Evolutionary conservation across 192 early-diverging fungal species (phyloP), one percentile per base, ranked within the genome.

Genomic region (Coemansia sp.): DNA sequence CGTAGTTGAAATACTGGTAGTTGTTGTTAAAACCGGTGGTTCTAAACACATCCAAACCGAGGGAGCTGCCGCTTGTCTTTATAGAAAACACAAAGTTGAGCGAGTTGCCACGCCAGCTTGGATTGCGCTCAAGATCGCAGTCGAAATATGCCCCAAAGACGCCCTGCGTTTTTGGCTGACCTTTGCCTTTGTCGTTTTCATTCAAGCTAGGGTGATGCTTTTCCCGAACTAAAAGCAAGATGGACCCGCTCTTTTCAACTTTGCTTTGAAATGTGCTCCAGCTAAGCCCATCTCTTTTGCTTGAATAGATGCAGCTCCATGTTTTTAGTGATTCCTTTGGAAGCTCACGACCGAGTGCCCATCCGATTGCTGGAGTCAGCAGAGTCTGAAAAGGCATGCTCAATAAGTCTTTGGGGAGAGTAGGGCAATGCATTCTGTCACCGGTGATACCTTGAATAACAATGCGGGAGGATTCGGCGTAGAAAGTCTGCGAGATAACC

Each of bases 1-100:
- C 88, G 45, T 80, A 88, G 57, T 87, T 87, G 23, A 91, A 55
- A 60, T 91, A 91, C 51, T 89, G 87, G 55, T 82, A 91, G 62
- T 91, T 80, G 43, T 71, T 57, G 67, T 91, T 91, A 44, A 74
- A 74, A 14, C 82, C 69, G 4, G 62, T 71, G 3, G 74, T 67
- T 13, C 63, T 55, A 45, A 21, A 71, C 30, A 67, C 53, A 3
- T 22, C 27, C 25, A 73, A 11, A 2, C 42, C 43, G 6, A 2
- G 45, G 4, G 34, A 33, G 1, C 22, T 15, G 18, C 44, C 77
- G 42, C 51, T 67, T 54, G 8, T 41, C 42, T 43, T 1, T 68
- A 55, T 40, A 50, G 30, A 23, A 55, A 87, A 89, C 45, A 91
- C 65, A 44, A 89, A 83, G 43, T 83, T 87, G 24, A 69, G 61